Conservation (phyloP, 768 basidiomycete species). For the Suillus spraguei region DNA sequence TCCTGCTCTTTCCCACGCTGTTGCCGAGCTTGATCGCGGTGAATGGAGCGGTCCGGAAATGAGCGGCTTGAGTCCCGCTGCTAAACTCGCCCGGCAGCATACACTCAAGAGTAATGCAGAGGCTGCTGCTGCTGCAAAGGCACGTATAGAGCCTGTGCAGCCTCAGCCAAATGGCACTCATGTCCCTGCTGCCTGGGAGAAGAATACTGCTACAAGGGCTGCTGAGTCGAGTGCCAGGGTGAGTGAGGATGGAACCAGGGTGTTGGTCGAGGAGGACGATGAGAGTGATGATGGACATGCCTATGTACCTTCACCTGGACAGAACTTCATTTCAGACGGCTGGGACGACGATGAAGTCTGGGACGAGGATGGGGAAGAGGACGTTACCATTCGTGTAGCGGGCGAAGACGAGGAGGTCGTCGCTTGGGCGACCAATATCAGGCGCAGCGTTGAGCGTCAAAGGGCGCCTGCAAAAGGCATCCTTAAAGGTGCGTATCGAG, state of each 20-base stretch:
- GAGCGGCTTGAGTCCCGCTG: constrained; percentile 86
- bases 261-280: constrained; percentile 74
- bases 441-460: constrained; percentile 70
- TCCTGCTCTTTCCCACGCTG: constrained; percentile 77
- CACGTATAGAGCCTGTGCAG: constrained; percentile 30
- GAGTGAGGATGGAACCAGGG: constrained; percentile 66
- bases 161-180: constrained; percentile 40
- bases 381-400: constrained; percentile 68
- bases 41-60: constrained; percentile 59
- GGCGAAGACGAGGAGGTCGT: constrained; percentile 63
- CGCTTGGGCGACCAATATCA: constrained; percentile 77
- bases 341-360: constrained; percentile 84
- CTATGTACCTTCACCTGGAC: constrained; percentile 31
- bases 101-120: constrained; percentile 82
- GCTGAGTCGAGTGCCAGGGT: constrained; percentile 48
- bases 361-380: constrained; percentile 71
- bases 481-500: constrained; percentile 59
- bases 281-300: constrained; percentile 53
- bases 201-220: constrained; percentile 68
- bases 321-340: constrained; percentile 56
- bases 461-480: constrained; percentile 80
- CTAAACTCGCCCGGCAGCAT: constrained; percentile 87
- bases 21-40: constrained; percentile 79
- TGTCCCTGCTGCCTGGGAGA: constrained; percentile 75
- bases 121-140: constrained; percentile 45